These are phyloP conservation scores for Fraxinus greggii DNA, from an alignment of 305 asterid genomes.

Conservation along the genomic window DNA sequence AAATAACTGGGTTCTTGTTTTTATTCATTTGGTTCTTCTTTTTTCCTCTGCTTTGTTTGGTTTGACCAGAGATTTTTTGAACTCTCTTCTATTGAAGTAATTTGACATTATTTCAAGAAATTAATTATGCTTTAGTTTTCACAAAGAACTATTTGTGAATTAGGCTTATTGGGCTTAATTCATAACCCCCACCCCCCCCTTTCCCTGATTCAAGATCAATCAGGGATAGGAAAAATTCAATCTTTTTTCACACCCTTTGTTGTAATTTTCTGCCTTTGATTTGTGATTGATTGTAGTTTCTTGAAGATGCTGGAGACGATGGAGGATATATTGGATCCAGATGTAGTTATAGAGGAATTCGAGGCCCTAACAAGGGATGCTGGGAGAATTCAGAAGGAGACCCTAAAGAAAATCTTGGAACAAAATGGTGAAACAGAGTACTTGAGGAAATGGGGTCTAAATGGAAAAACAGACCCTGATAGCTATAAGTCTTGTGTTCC, in stretches of 20 bases:
- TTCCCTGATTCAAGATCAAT: neutral
- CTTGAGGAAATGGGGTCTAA: conserved; percentile 59
- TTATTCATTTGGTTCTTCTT: neutral
- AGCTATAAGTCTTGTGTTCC: conserved; percentile 67
- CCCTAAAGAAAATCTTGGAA: conserved; percentile 63
- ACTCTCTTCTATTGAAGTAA: too few species aligned
- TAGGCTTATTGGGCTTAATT: neutral
- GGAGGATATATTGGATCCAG: conserved; percentile 56
- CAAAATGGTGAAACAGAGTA: conserved; percentile 77
- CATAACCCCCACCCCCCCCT: neutral
- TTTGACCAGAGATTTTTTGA: conserved; percentile 26
- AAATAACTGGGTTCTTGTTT: neutral
- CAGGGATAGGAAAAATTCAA: neutral
- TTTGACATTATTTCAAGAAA: neutral
- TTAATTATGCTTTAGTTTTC: too few species aligned
- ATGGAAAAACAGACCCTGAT: conserved; percentile 64
- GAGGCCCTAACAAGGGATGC: conserved; percentile 71
- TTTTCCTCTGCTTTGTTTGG: conserved; percentile 13
- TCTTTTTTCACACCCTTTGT: neutral
- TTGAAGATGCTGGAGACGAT: conserved; percentile 58
- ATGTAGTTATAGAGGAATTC: conserved; percentile 61
- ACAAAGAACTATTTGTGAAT: too few species aligned
- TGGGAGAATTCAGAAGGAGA: conserved; percentile 68
- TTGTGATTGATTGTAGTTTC: conserved; percentile 24
- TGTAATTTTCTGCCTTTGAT: neutral